Percentiles rank a stretch among this genome's conserved stretches.
These are phyloP conservation scores for Asterionellopsis glacialis DNA, from an alignment of 108 stramenopile genomes.

Conservation along the genomic window DNA sequence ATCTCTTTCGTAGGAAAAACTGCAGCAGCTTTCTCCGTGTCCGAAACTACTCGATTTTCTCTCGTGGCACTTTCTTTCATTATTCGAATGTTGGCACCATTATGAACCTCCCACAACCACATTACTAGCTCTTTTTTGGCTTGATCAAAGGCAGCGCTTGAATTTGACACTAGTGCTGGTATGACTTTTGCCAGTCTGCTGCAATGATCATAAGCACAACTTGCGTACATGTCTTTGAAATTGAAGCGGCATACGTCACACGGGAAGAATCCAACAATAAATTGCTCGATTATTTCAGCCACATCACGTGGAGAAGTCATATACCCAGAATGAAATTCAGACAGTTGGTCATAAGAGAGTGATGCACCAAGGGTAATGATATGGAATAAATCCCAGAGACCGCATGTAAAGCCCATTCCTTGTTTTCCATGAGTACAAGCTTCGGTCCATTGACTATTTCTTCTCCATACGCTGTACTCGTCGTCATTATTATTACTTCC, in stretches of 20 bases:
- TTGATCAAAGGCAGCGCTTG: not conserved
- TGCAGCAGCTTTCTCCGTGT: conserved; percentile 18
- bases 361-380: conserved; percentile 34
- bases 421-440: conserved; percentile 28
- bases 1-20: conserved; percentile 20
- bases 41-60: conserved; percentile 22
- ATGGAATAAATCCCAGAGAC: conserved; percentile 43
- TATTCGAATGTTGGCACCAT: conserved; percentile 26
- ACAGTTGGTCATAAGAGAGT: conserved; percentile 15
- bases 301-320: conserved; percentile 21
- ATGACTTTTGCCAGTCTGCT: conserved; percentile 14
- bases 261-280: conserved; percentile 28
- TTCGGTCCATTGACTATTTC: conserved; percentile 27
- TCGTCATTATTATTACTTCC: not conserved
- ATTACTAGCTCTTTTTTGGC: conserved; percentile 10
- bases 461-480: conserved; percentile 1
- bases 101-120: conserved; percentile 27
- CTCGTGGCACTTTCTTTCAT: conserved; percentile 29
- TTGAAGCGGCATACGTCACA: conserved; percentile 25
- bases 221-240: conserved; percentile 22
- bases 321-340: conserved; percentile 33
- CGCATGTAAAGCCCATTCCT: conserved; percentile 35
- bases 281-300: conserved; percentile 24
- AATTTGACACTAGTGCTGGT: not conserved
- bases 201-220: conserved; percentile 34